Evolutionary conservation across 345 rosid species (phyloP).

Genomic region (Arabis hirsuta): DNA sequence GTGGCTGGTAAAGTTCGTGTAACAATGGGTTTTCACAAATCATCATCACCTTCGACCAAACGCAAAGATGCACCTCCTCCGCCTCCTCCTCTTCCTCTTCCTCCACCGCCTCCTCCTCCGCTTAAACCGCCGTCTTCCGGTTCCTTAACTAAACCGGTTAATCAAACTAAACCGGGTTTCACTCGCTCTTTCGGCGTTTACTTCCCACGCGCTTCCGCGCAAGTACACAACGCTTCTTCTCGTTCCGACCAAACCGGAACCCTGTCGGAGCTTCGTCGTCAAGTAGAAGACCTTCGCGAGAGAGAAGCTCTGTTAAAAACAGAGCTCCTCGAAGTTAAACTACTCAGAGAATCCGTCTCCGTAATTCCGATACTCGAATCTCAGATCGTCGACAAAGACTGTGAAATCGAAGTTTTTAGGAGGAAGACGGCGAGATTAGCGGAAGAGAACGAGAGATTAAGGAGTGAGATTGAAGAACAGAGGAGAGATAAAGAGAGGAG

Average conservation of each 20-base stretch:
- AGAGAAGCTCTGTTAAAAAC: slow-evolving; percentile 73
- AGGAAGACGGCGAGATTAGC: slow-evolving; percentile 50
- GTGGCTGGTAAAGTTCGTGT: slow-evolving; percentile 85
- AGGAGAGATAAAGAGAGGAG: slow-evolving; percentile 48
- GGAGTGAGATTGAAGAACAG: slow-evolving; percentile 32
- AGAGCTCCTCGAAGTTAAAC: slow-evolving; percentile 73
- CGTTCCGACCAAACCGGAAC: slow-evolving; percentile 55
- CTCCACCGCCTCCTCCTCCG: slow-evolving; percentile 53
- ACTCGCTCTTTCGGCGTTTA: slow-evolving; percentile 81
- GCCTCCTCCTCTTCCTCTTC: slow-evolving; percentile 40
- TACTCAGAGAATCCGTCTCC: slow-evolving; percentile 70
- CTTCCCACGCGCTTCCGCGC: slow-evolving; percentile 96
- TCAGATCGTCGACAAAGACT: slow-evolving; percentile 49
- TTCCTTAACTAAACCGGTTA: slow-evolving; percentile 24
- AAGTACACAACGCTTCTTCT: slow-evolving; percentile 66
- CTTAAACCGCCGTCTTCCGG: slow-evolving; percentile 40
- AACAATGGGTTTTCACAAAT: slow-evolving; percentile 87
- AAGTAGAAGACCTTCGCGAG: slow-evolving; percentile 78
- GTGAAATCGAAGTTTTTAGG: slow-evolving; percentile 47
- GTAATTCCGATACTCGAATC: slow-evolving; percentile 75
- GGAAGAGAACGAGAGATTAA: slow-evolving; percentile 55
- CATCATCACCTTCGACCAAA: slow-evolving; percentile 67
- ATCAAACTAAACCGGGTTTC: slow-evolving; percentile 50
- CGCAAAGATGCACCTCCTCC: slow-evolving; percentile 26
- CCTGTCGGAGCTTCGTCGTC: slow-evolving; percentile 68